Conservation (phyloP, 345 rosid genomes). For the Citrus glauca region DNA sequence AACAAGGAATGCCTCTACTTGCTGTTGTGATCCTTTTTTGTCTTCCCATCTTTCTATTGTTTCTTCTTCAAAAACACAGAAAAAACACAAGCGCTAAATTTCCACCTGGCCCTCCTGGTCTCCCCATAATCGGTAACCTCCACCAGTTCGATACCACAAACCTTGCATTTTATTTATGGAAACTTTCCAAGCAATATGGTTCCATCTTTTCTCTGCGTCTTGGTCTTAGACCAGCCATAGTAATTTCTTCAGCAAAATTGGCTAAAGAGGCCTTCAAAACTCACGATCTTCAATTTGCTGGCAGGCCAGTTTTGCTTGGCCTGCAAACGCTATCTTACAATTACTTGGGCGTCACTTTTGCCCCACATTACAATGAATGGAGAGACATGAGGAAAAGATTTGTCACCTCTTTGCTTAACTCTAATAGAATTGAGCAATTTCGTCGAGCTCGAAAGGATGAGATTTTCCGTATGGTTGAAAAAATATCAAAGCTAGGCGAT, state of each 20-base stretch:
- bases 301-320: not conserved
- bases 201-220: slow-evolving; percentile 8
- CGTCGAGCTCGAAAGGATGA: no score
- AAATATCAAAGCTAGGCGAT: not conserved
- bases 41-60: not conserved
- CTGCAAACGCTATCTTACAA: not conserved
- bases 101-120: slow-evolving; percentile 13
- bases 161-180: not conserved
- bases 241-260: slow-evolving; percentile 16
- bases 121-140: slow-evolving; percentile 14
- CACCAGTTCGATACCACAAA: not conserved
- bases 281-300: not conserved
- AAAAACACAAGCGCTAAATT: not conserved
- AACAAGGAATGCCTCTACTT: no score
- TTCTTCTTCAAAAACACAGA: not conserved
- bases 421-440: no score
- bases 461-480: no score
- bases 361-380: not conserved
- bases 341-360: not conserved
- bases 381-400: no score
- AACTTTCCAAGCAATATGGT: slow-evolving; percentile 15
- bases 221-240: not conserved
- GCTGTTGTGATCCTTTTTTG: not conserved
- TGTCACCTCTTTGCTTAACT: no score
- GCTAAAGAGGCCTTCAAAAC: not conserved